Percentiles rank a stretch among this genome's conserved stretches.
These are phyloP conservation scores for Salix caprea DNA, from an alignment of 345 rosid species.

Conservation along the genomic window DNA sequence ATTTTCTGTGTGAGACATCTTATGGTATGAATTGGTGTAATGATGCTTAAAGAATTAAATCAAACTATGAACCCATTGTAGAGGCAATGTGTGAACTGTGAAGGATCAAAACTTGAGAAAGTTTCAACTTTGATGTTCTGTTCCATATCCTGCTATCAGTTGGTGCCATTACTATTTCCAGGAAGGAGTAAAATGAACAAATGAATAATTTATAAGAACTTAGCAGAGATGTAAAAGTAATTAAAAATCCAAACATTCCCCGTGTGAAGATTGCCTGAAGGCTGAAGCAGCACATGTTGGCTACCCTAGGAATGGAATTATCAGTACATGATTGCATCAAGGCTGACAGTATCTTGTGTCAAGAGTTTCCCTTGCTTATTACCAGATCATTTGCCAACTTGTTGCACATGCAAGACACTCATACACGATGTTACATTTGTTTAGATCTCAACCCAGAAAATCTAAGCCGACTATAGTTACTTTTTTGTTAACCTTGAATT, in stretches of 20 bases:
- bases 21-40: not conserved
- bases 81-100: not conserved
- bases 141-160: not conserved
- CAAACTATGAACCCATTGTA: not conserved
- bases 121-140: not conserved
- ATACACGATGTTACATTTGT: not conserved
- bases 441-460: not conserved
- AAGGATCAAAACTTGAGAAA: not conserved
- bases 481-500: not conserved
- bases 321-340: not conserved
- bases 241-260: not conserved
- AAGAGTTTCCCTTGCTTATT: not conserved
- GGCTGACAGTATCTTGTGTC: not conserved
- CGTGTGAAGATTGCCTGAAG: not conserved
- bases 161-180: not conserved
- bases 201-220: not conserved
- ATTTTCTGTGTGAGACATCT: not conserved
- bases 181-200: not conserved
- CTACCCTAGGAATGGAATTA: not conserved
- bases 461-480: not conserved
- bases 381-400: not conserved
- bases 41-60: not conserved
- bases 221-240: not conserved
- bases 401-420: not conserved
- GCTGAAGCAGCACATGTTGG: not conserved